Evolutionary conservation across 306 rosid species (phyloP).

Genomic region (Canavalia gladiata): DNA sequence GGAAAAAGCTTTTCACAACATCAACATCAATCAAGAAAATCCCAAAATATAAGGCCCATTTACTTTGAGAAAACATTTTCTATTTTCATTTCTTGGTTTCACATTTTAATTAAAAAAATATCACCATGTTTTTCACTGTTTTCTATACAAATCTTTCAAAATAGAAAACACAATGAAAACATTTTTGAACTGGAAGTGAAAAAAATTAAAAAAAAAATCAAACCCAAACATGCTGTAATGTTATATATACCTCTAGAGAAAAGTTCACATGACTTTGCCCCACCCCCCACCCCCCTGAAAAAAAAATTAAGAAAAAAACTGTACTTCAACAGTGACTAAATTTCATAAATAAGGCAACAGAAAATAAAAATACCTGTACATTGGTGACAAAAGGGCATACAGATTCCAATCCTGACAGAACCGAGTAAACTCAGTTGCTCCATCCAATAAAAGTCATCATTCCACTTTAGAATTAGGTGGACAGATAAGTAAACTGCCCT

Average conservation of each 20-base stretch:
- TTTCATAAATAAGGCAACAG: constrained; percentile 20
- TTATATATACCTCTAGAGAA: constrained; percentile 1
- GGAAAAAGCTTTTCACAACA: background rate
- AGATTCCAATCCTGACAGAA: constrained; percentile 60
- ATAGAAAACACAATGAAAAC: no score
- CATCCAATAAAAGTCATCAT: constrained; percentile 63
- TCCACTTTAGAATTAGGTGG: constrained; percentile 76
- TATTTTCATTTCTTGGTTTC: no score
- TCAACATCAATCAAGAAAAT: background rate
- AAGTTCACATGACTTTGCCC: background rate
- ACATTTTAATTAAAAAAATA: no score
- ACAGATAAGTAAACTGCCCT: constrained; percentile 67
- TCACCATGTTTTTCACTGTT: no score
- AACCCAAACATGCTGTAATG: background rate
- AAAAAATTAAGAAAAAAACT: background rate
- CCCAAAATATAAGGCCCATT: background rate
- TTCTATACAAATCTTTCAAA: no score
- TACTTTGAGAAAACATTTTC: no score
- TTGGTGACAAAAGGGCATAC: constrained; percentile 76
- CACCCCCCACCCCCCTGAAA: constrained; percentile 2
- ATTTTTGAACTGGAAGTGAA: no score
- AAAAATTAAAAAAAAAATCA: no score
- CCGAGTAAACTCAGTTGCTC: constrained; percentile 62
- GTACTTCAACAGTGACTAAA: constrained; percentile 3
- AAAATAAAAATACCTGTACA: constrained; percentile 85